phyloP scores from a whole-genome alignment of 2,329 filamentous ascomycete species.

The Aspergillus quadricinctus region DNA sequence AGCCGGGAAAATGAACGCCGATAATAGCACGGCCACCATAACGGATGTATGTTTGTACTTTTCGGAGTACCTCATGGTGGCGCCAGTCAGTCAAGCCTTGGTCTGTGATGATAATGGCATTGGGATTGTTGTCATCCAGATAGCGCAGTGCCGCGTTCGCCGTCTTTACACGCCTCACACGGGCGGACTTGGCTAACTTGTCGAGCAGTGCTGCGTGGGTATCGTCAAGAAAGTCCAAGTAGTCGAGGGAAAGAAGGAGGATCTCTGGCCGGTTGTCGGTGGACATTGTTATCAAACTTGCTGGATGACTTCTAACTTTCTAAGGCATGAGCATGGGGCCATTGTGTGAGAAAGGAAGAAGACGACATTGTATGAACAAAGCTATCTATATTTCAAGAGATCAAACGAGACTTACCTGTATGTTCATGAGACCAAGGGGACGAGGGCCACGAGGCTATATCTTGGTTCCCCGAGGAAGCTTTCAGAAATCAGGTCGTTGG shows the following conservation, averaged over 20 bases:
- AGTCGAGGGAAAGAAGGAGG: conserved; percentile 7
- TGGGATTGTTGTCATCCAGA: background rate
- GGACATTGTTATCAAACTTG: conserved; percentile 1
- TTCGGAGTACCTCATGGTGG: background rate
- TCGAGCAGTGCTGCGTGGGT: conserved; percentile 1
- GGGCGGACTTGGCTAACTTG: background rate
- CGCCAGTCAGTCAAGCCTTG: conserved; percentile 1
- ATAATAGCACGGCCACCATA: conserved; percentile 4
- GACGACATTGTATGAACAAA: too few relatives aligned
- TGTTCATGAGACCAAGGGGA: too few relatives aligned
- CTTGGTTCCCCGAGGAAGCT: too few relatives aligned
- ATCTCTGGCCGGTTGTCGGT: conserved; percentile 3
- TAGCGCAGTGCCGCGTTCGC: background rate
- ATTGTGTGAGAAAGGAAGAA: too few relatives aligned
- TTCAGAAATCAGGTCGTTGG: too few relatives aligned
- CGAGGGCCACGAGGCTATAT: too few relatives aligned
- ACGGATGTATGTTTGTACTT: background rate
- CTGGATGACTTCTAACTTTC: too few relatives aligned
- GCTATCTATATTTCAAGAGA: too few relatives aligned
- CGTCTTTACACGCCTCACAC: conserved; percentile 1
- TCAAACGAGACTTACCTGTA: too few relatives aligned
- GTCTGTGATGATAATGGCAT: conserved; percentile 10
- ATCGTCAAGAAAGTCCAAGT: conserved; percentile 1
- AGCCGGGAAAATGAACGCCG: background rate
- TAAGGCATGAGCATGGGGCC: too few relatives aligned